phyloP scores from a whole-genome alignment of 768 basidiomycete species.

The Macrolepiota fuliginosa region DNA sequence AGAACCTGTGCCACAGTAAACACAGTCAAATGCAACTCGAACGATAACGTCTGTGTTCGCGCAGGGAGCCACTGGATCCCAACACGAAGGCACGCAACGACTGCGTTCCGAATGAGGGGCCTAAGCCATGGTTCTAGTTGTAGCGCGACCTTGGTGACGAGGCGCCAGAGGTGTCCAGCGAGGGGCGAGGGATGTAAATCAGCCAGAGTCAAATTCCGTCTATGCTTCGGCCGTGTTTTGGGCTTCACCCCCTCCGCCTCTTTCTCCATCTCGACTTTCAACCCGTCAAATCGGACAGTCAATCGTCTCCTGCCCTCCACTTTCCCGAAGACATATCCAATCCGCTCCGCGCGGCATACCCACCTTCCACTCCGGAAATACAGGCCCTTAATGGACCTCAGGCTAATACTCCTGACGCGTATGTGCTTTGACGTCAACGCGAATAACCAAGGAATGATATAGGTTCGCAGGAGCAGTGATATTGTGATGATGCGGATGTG shows the following conservation, averaged over 20 bases:
- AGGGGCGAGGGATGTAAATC: constrained; percentile 46
- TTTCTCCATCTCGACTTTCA: constrained; percentile 50
- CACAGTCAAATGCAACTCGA: constrained; percentile 58
- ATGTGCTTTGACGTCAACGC: constrained; percentile 59
- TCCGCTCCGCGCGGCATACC: constrained; percentile 65
- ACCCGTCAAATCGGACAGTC: constrained; percentile 61
- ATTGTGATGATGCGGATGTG: constrained; percentile 49
- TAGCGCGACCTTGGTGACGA: constrained; percentile 39
- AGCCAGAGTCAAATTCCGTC: constrained; percentile 44
- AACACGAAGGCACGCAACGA: constrained; percentile 53
- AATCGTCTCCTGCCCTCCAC: constrained; percentile 51
- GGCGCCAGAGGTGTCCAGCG: constrained; percentile 35
- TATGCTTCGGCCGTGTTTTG: constrained; percentile 23
- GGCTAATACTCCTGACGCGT: constrained; percentile 69
- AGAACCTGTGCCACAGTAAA: constrained; percentile 51
- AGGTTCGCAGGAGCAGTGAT: constrained; percentile 60
- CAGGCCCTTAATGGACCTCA: constrained; percentile 75
- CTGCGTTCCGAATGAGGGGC: constrained; percentile 54
- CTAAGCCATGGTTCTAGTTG: constrained; percentile 59
- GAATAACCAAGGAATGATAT: constrained; percentile 64
- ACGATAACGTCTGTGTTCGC: constrained; percentile 63
- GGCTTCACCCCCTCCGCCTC: constrained; percentile 20
- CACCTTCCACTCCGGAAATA: constrained; percentile 57
- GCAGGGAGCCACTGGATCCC: constrained; percentile 66
- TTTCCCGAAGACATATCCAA: constrained; percentile 57